phyloP scores from a whole-genome alignment of 2,329 filamentous ascomycete genomes.

The Teratosphaeria nubilosa region DNA sequence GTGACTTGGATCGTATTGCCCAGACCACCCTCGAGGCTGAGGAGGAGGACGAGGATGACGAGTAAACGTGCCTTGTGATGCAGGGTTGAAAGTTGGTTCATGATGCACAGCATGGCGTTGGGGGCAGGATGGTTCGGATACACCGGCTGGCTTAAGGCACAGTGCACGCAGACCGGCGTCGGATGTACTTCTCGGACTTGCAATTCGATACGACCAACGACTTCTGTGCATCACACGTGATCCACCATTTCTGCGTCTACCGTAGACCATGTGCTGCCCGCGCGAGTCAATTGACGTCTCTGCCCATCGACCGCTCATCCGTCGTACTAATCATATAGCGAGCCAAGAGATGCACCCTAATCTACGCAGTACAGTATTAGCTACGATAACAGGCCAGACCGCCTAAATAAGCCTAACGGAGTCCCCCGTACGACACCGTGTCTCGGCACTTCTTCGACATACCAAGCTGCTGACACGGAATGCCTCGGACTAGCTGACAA shows the following conservation, averaged over 20 bases:
- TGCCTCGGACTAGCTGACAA: no score
- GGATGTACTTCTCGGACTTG: not conserved
- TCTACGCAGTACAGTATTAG: no score
- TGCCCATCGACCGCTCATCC: no score
- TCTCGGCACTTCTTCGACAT: no score
- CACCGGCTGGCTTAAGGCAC: not conserved
- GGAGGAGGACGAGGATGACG: conserved; percentile 37
- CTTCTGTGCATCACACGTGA: not conserved
- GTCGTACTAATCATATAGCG: no score
- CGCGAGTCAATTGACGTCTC: no score
- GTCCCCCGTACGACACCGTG: no score
- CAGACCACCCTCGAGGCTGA: conserved; percentile 42
- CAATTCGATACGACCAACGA: not conserved
- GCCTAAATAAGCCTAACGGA: no score
- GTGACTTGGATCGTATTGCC: conserved; percentile 81
- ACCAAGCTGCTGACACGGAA: not conserved
- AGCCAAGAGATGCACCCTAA: no score
- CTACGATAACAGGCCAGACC: no score
- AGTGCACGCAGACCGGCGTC: not conserved
- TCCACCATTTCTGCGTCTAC: not conserved
- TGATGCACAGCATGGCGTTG: not conserved
- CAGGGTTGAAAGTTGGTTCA: not conserved
- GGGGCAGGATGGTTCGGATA: not conserved
- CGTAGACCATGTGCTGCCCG: no score
- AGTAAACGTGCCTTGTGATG: conserved; percentile 6